These are phyloP conservation scores for Colletotrichum siamense DNA, from an alignment of 2,329 filamentous ascomycete genomes.

Conservation along the genomic window DNA sequence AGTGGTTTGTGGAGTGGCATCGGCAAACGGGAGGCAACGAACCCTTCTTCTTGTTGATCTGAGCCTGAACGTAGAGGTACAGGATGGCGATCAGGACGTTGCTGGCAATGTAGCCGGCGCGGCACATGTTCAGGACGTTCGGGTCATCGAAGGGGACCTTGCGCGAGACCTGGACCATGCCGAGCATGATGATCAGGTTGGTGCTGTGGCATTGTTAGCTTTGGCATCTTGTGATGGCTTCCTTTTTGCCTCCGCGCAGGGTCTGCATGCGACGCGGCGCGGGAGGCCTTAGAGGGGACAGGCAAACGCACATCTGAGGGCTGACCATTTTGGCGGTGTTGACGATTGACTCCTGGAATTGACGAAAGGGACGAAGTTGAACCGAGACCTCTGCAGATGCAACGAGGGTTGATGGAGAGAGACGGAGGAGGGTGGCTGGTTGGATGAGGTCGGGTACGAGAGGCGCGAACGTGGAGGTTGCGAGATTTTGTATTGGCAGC, in stretches of 20 bases:
- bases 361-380: not conserved
- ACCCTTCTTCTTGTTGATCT: conserved; percentile 99
- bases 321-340: conserved; percentile 29
- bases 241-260: not conserved
- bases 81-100: conserved; percentile 84
- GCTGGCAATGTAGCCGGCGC: conserved; percentile 61
- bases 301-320: conserved; percentile 30
- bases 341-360: not conserved
- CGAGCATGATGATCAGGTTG: conserved; percentile 93
- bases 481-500: conserved; percentile 18
- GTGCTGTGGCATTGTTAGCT: conserved; percentile 61
- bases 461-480: conserved; percentile 8
- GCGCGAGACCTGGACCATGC: conserved; percentile 99
- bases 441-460: not conserved
- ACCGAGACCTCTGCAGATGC: not conserved
- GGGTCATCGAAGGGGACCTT: conserved; percentile 92
- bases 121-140: conserved; percentile 60
- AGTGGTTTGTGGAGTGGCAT: not conserved
- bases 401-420: not conserved
- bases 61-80: conserved; percentile 83
- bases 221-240: not conserved
- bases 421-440: not conserved
- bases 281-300: not conserved
- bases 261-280: not conserved
- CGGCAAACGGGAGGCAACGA: conserved; percentile 34